phyloP scores from a whole-genome alignment of 768 basidiomycete genomes.

The Sporobolomyces roseus region DNA sequence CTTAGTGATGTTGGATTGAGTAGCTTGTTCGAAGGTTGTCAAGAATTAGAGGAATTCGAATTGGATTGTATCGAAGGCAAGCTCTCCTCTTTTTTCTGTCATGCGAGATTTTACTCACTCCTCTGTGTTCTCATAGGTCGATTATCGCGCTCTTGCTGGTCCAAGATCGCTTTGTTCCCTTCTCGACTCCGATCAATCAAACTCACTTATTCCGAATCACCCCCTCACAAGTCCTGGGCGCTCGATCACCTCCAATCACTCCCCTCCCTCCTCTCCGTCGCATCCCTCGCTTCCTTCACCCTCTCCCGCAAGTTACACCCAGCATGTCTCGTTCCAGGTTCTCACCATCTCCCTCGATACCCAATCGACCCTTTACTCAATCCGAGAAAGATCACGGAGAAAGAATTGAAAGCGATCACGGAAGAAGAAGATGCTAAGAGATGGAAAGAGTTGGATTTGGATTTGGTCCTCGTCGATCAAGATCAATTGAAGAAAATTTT shows the following conservation, averaged over 20 bases:
- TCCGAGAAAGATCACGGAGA: neutral
- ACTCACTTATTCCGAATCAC: slow-evolving; percentile 22
- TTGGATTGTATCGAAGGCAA: slow-evolving; percentile 33
- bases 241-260: slow-evolving; percentile 34
- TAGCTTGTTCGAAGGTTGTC: slow-evolving; percentile 20
- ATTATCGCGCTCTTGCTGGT: slow-evolving; percentile 29
- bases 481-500: slow-evolving; percentile 19
- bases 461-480: slow-evolving; percentile 15
- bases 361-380: slow-evolving; percentile 17
- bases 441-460: slow-evolving; percentile 29
- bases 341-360: slow-evolving; percentile 14
- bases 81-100: neutral
- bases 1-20: slow-evolving; percentile 20
- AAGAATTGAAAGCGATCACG: slow-evolving; percentile 15
- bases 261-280: neutral
- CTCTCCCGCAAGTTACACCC: slow-evolving; percentile 11
- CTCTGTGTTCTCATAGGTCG: slow-evolving; percentile 24
- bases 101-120: neutral
- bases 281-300: slow-evolving; percentile 10
- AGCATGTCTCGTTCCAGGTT: slow-evolving; percentile 18
- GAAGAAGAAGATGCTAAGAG: neutral
- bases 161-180: slow-evolving; percentile 9
- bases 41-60: slow-evolving; percentile 24
- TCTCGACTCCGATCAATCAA: slow-evolving; percentile 16
- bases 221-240: slow-evolving; percentile 36